Evolutionary conservation across 129 eudicot species (phyloP).

Genomic region (Flaveria robusta): DNA sequence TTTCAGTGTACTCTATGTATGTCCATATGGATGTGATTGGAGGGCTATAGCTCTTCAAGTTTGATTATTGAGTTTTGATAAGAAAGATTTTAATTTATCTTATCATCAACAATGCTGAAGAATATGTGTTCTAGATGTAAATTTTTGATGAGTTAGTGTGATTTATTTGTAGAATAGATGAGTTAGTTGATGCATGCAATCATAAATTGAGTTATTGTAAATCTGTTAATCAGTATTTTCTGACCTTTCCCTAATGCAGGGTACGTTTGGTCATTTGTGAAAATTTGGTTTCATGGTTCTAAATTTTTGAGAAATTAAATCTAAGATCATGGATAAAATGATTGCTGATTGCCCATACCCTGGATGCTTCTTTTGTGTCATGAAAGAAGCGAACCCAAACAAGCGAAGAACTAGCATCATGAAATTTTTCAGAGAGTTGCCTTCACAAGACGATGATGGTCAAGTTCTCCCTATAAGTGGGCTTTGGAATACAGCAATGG

Average conservation of each 20-base stretch:
- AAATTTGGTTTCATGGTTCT: conserved; percentile 33
- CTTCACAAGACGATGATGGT: conserved; percentile 95
- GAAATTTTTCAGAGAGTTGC: conserved; percentile 90
- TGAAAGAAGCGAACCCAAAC: conserved; percentile 94
- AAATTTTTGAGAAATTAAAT: conserved; percentile 4
- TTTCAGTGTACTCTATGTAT: neutral
- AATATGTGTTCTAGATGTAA: conserved; percentile 8
- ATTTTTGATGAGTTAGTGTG: neutral
- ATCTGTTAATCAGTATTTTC: neutral
- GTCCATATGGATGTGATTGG: neutral
- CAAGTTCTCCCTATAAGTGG: conserved; percentile 98
- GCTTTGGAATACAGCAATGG: conserved; percentile 99
- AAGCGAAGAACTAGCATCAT: conserved; percentile 84
- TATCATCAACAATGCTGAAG: neutral
- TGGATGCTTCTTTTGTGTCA: conserved; percentile 96
- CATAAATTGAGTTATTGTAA: neutral
- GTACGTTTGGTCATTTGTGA: conserved; percentile 19
- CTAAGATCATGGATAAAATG: conserved; percentile 72
- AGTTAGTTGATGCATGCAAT: neutral
- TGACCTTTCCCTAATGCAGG: conserved; percentile 31
- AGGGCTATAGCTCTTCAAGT: neutral
- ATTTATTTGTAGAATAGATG: neutral
- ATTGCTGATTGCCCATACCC: conserved; percentile 90
- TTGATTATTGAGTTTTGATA: conserved; percentile 7
- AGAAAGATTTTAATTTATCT: neutral